Percentiles rank a stretch among this genome's conserved stretches.
Evolutionary conservation across 2,329 filamentous ascomycete genomes (phyloP).

Genomic region (Nemania abortiva): DNA sequence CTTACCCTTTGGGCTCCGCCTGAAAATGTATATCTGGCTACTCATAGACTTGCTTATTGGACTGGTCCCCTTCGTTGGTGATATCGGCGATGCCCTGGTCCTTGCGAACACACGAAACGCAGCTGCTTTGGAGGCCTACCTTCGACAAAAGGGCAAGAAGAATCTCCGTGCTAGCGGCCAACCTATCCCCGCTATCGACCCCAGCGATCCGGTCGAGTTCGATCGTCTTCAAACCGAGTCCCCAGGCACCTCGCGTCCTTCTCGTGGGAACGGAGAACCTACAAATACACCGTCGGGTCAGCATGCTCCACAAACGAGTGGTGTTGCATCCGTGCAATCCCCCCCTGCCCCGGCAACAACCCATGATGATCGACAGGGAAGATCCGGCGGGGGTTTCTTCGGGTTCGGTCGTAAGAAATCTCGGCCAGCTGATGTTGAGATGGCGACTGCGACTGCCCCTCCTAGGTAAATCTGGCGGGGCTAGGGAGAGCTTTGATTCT

Average conservation of each 20-base stretch:
- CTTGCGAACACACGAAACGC: conserved; percentile 84
- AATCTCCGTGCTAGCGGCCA: conserved; percentile 62
- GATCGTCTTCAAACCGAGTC: conserved; percentile 54
- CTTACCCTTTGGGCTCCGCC: conserved; percentile 70
- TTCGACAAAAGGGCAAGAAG: conserved; percentile 75
- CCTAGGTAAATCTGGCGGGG: conserved; percentile 38
- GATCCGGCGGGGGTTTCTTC: conserved; percentile 46
- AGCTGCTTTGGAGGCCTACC: conserved; percentile 73
- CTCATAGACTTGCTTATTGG: conserved; percentile 79
- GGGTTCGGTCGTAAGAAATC: conserved; percentile 51
- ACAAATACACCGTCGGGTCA: conserved; percentile 16
- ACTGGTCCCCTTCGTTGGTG: conserved; percentile 80
- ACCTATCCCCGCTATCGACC: conserved; percentile 62
- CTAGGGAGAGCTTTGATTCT: conserved; percentile 25
- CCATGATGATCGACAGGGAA: conserved; percentile 41
- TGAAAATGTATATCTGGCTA: conserved; percentile 86
- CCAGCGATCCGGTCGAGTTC: conserved; percentile 65
- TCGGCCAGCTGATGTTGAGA: conserved; percentile 48
- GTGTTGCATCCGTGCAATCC: conserved; percentile 38
- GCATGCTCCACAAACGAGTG: conserved; percentile 44
- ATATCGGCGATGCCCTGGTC: conserved; percentile 77
- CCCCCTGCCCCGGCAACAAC: conserved; percentile 44
- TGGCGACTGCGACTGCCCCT: conserved; percentile 33
- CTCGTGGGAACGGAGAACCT: conserved; percentile 7
- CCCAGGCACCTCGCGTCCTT: conserved; percentile 27